phyloP scores from a whole-genome alignment of 345 rosid species.

The Sonneratia caseolaris region DNA sequence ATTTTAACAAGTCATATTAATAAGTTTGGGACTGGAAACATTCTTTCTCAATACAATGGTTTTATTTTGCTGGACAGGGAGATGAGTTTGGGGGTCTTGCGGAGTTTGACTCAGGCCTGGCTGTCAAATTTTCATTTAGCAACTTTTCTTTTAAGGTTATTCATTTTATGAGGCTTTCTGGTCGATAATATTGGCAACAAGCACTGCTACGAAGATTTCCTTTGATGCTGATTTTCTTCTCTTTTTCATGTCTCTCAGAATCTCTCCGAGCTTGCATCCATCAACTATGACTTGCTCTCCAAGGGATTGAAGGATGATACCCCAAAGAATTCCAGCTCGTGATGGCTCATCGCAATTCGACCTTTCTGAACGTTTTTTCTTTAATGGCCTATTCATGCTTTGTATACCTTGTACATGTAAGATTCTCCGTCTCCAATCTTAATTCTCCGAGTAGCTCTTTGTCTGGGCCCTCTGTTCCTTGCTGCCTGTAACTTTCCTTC shows the following conservation, averaged over 20 bases:
- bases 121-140: conserved; percentile 89
- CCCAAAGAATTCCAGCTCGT: conserved; percentile 35
- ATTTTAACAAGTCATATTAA: not conserved
- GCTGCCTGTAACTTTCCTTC: not conserved
- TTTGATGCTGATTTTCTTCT: not conserved
- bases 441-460: not conserved
- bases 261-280: conserved; percentile 93
- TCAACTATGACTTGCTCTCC: conserved; percentile 94
- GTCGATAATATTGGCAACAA: not conserved
- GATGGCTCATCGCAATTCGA: conserved; percentile 11
- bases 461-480: not conserved
- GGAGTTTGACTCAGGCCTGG: conserved; percentile 64
- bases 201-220: not conserved
- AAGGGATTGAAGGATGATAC: conserved; percentile 93
- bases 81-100: conserved; percentile 66
- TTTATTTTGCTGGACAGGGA: conserved; percentile 36
- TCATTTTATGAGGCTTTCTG: not conserved
- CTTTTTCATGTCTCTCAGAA: conserved; percentile 33
- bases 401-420: conserved; percentile 75
- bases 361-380: not conserved
- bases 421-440: conserved; percentile 5
- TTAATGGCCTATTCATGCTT: conserved; percentile 10
- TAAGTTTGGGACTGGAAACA: not conserved
- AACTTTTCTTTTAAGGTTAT: conserved; percentile 96
- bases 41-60: not conserved